Conservation (phyloP, 345 rosid species). For the Eucalyptus albens region DNA sequence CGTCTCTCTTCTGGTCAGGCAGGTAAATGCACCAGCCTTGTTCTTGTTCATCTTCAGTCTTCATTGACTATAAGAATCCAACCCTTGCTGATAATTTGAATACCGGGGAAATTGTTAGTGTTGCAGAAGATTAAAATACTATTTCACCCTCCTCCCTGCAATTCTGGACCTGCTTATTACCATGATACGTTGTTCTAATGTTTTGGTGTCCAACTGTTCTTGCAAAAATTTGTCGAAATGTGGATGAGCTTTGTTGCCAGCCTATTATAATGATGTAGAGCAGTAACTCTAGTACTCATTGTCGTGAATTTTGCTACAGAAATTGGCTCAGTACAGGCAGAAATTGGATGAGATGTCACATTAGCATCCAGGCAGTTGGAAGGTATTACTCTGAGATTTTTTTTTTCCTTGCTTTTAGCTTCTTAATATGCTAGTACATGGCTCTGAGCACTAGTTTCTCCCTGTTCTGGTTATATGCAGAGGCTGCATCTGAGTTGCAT, state of each 20-base stretch:
- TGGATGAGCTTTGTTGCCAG: background rate
- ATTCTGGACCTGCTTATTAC: background rate
- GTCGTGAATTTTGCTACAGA: conserved; percentile 19
- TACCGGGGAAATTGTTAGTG: background rate
- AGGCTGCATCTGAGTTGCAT: background rate
- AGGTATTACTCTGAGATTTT: background rate
- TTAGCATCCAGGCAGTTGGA: background rate
- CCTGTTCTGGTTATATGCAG: background rate
- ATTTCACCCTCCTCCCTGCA: background rate
- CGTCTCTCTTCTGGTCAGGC: background rate
- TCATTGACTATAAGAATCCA: background rate
- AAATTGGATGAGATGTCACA: conserved; percentile 67
- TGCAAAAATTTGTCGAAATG: background rate
- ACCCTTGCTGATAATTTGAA: background rate
- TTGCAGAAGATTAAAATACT: background rate
- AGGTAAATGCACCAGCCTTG: background rate
- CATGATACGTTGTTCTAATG: background rate
- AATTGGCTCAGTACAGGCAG: conserved; percentile 80
- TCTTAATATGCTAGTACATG: background rate
- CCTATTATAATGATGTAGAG: background rate
- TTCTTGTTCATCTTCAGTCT: background rate
- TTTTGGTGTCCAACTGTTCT: background rate
- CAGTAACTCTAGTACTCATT: background rate
- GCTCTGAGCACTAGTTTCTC: background rate
- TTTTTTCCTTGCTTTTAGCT: background rate